These are phyloP conservation scores for Phytophthora litchii DNA, from an alignment of 352 stramenopile genomes.

Conservation along the genomic window DNA sequence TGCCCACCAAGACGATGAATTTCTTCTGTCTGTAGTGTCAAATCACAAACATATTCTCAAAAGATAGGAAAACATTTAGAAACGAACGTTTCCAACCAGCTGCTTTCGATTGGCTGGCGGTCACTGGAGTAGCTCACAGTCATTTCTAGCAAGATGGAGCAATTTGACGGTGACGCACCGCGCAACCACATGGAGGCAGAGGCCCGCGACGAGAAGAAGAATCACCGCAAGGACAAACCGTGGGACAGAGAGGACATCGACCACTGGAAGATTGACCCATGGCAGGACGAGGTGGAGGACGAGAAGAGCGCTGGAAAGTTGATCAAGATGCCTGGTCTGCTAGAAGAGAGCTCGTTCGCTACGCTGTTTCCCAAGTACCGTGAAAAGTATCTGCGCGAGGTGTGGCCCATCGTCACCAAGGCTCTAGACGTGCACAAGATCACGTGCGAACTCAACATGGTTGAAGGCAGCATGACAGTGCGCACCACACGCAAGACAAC, in stretches of 20 bases:
- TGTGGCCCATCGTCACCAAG: slow-evolving; percentile 98
- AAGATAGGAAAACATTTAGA: neutral
- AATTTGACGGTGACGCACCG: slow-evolving; percentile 64
- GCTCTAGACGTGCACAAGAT: slow-evolving; percentile 96
- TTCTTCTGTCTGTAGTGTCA: neutral
- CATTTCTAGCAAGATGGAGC: slow-evolving; percentile 50
- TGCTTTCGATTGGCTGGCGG: slow-evolving; percentile 28
- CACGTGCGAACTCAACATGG: slow-evolving; percentile 97
- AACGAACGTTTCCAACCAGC: no score
- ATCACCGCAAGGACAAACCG: slow-evolving; percentile 98
- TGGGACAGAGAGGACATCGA: slow-evolving; percentile 99
- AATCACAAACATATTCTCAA: slow-evolving; percentile 11
- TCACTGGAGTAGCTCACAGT: neutral
- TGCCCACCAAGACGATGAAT: no score
- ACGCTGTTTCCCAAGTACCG: slow-evolving; percentile 99
- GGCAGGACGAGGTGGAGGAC: slow-evolving; percentile 78
- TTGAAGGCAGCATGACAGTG: slow-evolving; percentile 94
- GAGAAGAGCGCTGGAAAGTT: slow-evolving; percentile 80
- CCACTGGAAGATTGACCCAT: slow-evolving; percentile 98
- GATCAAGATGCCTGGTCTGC: slow-evolving; percentile 79
- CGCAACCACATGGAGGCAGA: slow-evolving; percentile 56
- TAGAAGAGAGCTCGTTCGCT: slow-evolving; percentile 99
- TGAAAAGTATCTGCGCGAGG: slow-evolving; percentile 99
- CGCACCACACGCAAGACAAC: slow-evolving; percentile 96
- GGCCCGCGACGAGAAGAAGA: slow-evolving; percentile 75